Conservation (phyloP, 352 stramenopile genomes). For the Phytopythium kandeliae region DNA sequence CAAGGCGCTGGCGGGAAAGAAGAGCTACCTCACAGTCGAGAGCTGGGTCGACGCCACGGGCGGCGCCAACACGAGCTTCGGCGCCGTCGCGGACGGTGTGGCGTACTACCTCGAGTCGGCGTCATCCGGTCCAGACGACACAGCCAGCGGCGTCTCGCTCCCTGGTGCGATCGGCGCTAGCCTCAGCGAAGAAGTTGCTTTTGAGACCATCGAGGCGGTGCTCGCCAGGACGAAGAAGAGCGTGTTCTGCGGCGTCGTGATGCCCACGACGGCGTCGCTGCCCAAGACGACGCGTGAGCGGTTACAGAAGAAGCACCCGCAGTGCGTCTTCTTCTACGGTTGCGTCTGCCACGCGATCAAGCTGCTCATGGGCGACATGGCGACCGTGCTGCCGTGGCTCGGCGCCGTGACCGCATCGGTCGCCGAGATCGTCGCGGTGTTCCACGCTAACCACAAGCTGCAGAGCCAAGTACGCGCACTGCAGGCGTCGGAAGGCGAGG, state of each 20-base stretch:
- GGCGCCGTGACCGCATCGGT: conserved; percentile 29
- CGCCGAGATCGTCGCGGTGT: conserved; percentile 28
- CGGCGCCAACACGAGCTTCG: conserved; percentile 37
- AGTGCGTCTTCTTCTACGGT: conserved; percentile 65
- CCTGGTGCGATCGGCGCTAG: neutral
- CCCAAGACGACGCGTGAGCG: conserved; percentile 34
- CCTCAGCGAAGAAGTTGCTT: conserved; percentile 20
- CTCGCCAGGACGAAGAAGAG: conserved; percentile 43
- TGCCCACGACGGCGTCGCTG: conserved; percentile 34
- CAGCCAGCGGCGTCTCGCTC: neutral
- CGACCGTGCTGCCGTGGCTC: conserved; percentile 45
- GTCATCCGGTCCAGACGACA: neutral
- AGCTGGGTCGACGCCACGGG: conserved; percentile 39
- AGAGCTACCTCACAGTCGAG: conserved; percentile 55
- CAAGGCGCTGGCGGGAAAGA: conserved; percentile 36
- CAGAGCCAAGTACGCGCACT: conserved; percentile 15
- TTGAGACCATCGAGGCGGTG: conserved; percentile 44
- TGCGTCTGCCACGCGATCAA: conserved; percentile 43
- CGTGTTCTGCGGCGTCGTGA: conserved; percentile 43
- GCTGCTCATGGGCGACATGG: conserved; percentile 47
- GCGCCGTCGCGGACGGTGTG: conserved; percentile 24
- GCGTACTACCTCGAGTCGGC: conserved; percentile 45
- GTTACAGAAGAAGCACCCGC: conserved; percentile 51
- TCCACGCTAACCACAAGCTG: conserved; percentile 39
- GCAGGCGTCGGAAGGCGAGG: conserved; percentile 7